These are phyloP conservation scores for Phyllostachys edulis DNA, from an alignment of 176 grass and related monocot species.

Conservation along the genomic window DNA sequence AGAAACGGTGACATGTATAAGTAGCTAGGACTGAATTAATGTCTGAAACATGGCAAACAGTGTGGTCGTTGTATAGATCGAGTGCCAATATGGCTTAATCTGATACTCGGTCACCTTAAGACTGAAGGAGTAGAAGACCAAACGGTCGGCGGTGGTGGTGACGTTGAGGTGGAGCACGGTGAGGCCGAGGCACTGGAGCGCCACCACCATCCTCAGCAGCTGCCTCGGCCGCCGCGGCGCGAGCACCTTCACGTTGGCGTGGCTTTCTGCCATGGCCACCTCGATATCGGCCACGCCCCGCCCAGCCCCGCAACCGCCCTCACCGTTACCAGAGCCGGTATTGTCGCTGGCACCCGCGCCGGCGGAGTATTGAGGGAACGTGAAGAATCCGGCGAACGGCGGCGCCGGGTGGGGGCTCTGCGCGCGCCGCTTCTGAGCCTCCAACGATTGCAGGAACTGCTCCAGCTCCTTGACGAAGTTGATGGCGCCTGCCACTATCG, in stretches of 20 bases:
- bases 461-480: conserved; percentile 97
- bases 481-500: conserved; percentile 79
- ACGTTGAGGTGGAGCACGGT: conserved; percentile 61
- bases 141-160: conserved; percentile 39
- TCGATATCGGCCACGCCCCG: conserved; percentile 60
- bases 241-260: conserved; percentile 78
- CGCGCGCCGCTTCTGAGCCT: conserved; percentile 46
- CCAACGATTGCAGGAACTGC: conserved; percentile 79
- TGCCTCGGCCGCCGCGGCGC: conserved; percentile 58
- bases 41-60: not conserved
- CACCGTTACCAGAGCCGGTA: not conserved
- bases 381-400: conserved; percentile 76
- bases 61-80: too few species aligned
- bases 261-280: conserved; percentile 74
- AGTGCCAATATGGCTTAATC: not conserved
- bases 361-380: conserved; percentile 65
- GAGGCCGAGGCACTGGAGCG: conserved; percentile 50
- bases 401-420: not conserved
- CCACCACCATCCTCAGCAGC: conserved; percentile 58
- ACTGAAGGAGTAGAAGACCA: conserved; percentile 48
- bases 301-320: not conserved
- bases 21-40: not conserved
- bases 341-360: not conserved
- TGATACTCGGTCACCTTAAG: conserved; percentile 35
- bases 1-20: not conserved